Percentiles rank a stretch among this genome's conserved stretches.
Evolutionary conservation across 2,329 filamentous ascomycete species (phyloP).

Genomic region (Ophiosphaerella narmari): DNA sequence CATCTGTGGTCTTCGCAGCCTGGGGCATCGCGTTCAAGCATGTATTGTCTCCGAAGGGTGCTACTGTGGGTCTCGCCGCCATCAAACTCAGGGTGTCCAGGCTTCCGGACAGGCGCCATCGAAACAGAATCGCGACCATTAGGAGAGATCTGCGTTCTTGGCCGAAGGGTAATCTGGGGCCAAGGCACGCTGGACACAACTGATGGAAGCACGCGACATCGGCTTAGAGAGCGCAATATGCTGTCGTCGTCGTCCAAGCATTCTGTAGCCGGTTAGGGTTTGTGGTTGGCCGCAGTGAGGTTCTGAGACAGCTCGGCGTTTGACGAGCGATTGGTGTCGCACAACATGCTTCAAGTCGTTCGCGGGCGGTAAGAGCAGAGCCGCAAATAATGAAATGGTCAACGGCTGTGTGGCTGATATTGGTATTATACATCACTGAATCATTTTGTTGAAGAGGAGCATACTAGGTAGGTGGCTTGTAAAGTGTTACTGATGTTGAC

Average conservation of each 20-base stretch:
- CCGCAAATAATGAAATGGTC: slow-evolving; percentile 1
- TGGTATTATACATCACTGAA: no score
- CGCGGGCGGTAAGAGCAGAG: slow-evolving; percentile 7
- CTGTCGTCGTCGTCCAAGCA: slow-evolving; percentile 5
- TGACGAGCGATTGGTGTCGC: slow-evolving; percentile 27
- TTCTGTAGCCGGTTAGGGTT: slow-evolving; percentile 3
- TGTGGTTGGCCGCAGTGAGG: slow-evolving; percentile 20
- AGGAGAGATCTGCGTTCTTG: slow-evolving; percentile 24
- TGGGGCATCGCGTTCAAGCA: slow-evolving; percentile 24
- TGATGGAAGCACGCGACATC: slow-evolving; percentile 6
- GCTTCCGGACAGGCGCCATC: slow-evolving; percentile 5
- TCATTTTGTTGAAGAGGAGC: background rate
- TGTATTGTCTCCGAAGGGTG: slow-evolving; percentile 29
- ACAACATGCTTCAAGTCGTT: slow-evolving; percentile 26
- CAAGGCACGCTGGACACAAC: slow-evolving; percentile 16
- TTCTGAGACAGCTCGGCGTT: slow-evolving; percentile 36
- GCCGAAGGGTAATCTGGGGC: slow-evolving; percentile 26
- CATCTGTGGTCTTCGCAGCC: slow-evolving; percentile 21
- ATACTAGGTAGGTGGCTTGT: no score
- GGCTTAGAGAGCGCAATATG: background rate
- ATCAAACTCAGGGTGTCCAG: slow-evolving; percentile 10
- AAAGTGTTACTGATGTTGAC: no score
- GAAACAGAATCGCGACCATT: slow-evolving; percentile 21
- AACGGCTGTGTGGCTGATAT: no score
- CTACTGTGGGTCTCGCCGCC: slow-evolving; percentile 18